These are phyloP conservation scores for Jamesozyma hellenica DNA, from an alignment of 805 yeast species.

Conservation along the genomic window DNA sequence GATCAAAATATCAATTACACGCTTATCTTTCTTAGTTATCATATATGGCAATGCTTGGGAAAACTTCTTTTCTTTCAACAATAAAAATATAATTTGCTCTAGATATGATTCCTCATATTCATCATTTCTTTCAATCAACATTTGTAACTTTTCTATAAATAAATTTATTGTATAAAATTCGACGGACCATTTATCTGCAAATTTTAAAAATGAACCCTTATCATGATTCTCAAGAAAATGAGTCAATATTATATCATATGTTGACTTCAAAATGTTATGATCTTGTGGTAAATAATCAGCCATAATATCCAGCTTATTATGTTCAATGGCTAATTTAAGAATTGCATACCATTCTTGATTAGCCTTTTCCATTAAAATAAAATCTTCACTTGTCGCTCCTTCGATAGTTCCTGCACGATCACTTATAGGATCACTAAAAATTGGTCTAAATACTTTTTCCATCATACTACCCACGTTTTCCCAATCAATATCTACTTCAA, in stretches of 20 bases:
- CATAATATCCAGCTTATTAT: conserved; percentile 37
- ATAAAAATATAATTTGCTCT: conserved; percentile 40
- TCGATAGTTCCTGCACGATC: not conserved
- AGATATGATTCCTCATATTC: conserved; percentile 28
- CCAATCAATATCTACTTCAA: conserved; percentile 41
- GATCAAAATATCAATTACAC: conserved; percentile 48
- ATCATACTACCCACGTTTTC: conserved; percentile 32
- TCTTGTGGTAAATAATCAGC: conserved; percentile 48
- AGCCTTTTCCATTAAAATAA: conserved; percentile 7
- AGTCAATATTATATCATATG: conserved; percentile 40
- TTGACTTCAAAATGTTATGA: conserved; percentile 29
- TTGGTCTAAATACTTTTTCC: conserved; percentile 20
- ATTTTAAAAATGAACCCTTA: conserved; percentile 31
- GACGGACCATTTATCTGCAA: conserved; percentile 49
- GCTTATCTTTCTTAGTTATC: conserved; percentile 42
- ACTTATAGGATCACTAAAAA: not conserved
- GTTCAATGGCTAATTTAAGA: conserved; percentile 42
- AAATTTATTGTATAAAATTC: conserved; percentile 38
- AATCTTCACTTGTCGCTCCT: conserved; percentile 10
- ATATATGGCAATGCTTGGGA: conserved; percentile 56
- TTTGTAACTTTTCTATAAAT: conserved; percentile 40
- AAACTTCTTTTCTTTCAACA: conserved; percentile 48
- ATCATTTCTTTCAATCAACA: conserved; percentile 30
- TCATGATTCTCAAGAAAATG: conserved; percentile 34
- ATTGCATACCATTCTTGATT: conserved; percentile 55